A percentile compares a stretch with the other conserved stretches of the same genome.
Evolutionary conservation across 768 basidiomycete genomes (phyloP).

Genomic region (Pleurotus eryngii): DNA sequence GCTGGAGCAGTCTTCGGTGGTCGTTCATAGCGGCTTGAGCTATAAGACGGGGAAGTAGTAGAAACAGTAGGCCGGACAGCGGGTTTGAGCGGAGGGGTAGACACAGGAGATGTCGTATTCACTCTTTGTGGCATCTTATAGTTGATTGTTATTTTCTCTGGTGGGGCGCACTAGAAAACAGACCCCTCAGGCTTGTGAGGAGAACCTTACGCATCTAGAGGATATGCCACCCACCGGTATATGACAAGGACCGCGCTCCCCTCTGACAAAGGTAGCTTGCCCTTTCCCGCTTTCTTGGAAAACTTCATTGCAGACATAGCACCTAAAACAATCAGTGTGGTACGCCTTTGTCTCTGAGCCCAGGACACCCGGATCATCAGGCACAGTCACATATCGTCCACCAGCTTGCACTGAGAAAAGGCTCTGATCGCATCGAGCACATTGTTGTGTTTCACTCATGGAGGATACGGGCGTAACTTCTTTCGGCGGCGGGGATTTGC

Average conservation of each 20-base stretch:
- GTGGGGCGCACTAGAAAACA: constrained; percentile 40
- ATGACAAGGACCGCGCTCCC: constrained; percentile 66
- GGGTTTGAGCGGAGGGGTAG: background rate
- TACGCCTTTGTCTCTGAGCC: constrained; percentile 55
- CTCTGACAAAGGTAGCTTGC: constrained; percentile 69
- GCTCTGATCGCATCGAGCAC: constrained; percentile 55
- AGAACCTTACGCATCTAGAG: background rate
- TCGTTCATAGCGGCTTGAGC: constrained; percentile 26
- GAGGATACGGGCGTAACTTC: constrained; percentile 28
- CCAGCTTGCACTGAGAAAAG: constrained; percentile 57
- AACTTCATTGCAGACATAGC: constrained; percentile 56
- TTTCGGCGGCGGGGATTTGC: background rate
- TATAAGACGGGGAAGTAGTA: constrained; percentile 13
- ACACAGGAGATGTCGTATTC: background rate
- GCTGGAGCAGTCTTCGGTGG: constrained; percentile 30
- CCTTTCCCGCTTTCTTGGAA: constrained; percentile 63
- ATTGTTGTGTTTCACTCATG: constrained; percentile 32
- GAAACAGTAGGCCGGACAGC: constrained; percentile 12
- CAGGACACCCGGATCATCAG: constrained; percentile 38
- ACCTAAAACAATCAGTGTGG: constrained; percentile 76
- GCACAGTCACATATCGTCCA: constrained; percentile 60
- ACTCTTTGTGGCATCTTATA: background rate
- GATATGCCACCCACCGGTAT: constrained; percentile 39
- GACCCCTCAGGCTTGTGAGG: background rate
- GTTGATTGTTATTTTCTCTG: constrained; percentile 35